phyloP scores from a whole-genome alignment of 129 eudicot genomes.

The Helianthus annuus region DNA sequence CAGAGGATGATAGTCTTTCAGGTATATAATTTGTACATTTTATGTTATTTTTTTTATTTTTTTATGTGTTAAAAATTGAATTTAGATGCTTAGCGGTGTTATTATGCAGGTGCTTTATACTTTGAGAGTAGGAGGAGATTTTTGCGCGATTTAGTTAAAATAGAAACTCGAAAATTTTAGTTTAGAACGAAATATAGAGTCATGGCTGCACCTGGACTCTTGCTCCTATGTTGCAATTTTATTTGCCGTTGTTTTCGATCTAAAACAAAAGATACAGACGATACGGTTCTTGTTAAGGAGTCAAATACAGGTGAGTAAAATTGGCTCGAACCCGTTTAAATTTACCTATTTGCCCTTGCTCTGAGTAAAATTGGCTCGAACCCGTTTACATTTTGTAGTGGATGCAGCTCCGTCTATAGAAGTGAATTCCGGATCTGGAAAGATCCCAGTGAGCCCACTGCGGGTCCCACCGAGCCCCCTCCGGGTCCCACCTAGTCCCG shows the following conservation, averaged over 20 bases:
- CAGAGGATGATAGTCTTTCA: constrained; percentile 33
- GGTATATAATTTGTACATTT: constrained; percentile 36
- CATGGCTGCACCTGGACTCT: constrained; percentile 58
- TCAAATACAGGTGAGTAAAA: constrained; percentile 59
- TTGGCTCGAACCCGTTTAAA: no score
- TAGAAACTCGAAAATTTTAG: constrained; percentile 33
- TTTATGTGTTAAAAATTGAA: neutral
- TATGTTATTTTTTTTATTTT: neutral
- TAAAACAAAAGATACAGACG: constrained; percentile 42
- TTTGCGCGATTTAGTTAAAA: constrained; percentile 45
- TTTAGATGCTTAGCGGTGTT: constrained; percentile 17
- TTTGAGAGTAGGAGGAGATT: constrained; percentile 50
- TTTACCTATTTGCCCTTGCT: no score
- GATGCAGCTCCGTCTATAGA: constrained; percentile 64
- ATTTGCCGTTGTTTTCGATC: constrained; percentile 73
- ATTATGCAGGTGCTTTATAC: constrained; percentile 45
- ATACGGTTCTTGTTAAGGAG: constrained; percentile 51
- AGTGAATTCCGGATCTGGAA: constrained; percentile 56
- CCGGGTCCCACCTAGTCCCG: constrained; percentile 83
- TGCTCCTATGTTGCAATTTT: constrained; percentile 52
- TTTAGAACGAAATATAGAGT: constrained; percentile 41
- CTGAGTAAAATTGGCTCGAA: no score
- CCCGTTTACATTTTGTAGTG: constrained; percentile 38
- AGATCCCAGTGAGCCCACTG: constrained; percentile 34
- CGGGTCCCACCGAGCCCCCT: constrained; percentile 49